These are phyloP conservation scores for Lindgomyces ingoldianus DNA, from an alignment of 495 filamentous ascomycete genomes.

Conservation along the genomic window DNA sequence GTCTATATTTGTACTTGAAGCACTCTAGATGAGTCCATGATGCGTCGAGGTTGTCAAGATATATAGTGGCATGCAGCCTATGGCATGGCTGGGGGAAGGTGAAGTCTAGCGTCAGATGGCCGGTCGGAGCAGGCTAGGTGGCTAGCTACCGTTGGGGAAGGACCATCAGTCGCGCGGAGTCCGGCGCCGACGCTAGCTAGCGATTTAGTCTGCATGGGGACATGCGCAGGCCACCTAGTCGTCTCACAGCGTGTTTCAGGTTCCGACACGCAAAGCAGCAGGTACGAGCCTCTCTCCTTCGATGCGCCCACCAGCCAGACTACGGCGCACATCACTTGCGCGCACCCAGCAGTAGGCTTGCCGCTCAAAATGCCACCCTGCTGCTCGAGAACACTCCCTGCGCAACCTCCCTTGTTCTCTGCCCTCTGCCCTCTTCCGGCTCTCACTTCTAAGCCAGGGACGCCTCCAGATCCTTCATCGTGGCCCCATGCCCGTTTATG, in stretches of 20 bases:
- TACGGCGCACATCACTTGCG: not conserved
- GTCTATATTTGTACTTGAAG: not conserved
- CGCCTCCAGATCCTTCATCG: not conserved
- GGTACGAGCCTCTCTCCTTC: not conserved
- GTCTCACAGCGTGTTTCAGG: not conserved
- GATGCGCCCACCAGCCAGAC: not conserved
- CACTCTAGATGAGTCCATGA: not conserved
- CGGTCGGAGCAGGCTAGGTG: too few species aligned
- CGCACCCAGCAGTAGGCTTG: not conserved
- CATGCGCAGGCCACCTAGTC: not conserved
- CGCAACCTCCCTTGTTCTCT: not conserved
- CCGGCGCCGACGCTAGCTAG: not conserved
- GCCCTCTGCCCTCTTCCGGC: not conserved
- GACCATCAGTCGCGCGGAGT: not conserved
- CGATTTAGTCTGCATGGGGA: not conserved
- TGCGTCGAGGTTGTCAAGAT: not conserved
- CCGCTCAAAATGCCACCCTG: not conserved
- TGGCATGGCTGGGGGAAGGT: not conserved
- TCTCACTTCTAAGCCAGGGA: not conserved
- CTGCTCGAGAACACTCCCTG: not conserved
- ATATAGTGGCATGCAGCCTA: not conserved
- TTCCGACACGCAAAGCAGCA: not conserved
- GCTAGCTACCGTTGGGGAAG: too few species aligned
- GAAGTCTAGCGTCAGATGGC: not conserved
- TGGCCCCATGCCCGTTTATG: not conserved